Evolutionary conservation across 768 basidiomycete genomes (phyloP), one percentile per base, ranked within the genome.

Genomic region (Coprinopsis strossmayeri): DNA sequence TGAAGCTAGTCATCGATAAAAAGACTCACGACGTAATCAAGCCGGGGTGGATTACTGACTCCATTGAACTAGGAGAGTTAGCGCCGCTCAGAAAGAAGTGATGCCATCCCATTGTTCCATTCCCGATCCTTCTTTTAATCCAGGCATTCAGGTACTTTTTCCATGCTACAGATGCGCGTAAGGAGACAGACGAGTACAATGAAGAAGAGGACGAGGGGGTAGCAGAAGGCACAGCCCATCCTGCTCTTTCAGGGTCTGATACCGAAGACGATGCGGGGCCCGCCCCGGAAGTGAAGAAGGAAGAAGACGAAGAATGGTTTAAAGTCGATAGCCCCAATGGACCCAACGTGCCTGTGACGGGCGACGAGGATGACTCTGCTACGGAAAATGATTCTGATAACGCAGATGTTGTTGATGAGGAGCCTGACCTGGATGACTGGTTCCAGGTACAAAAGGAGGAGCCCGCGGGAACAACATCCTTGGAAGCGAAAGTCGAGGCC

Each of bases 21-120:
- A 83, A 74, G 2, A 69, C 71, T 0, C 69, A 81, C 48, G 84
- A 91, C 53, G 80, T 95, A 43, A 67, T 95, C 51, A 82, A 76
- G 48, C 90, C 94, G 0, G 67, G 76, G 24, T 98, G 93, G 92
- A 70, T 98, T 46, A 59, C 72, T 30, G 88, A 92, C 58, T 93
- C 84, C 20, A 72, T 94, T n/a, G 69, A 73, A 3, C 67, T 69
- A 24, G 76, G 73, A 10, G 68, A 76, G 49, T 68, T 71, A 17
- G 64, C 79, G 23, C 83, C 89, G 1, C 66, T 93, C 50, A 72
- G 63, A 32, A 82, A 84, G 64, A 84, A 79, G 91, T 92, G 57
- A 42, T 59, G 32, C 13, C 13, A 20, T 26, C 17, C 9, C 12
- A 3, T 40, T 32, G 27, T 27, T 32, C 10, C 15, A 45, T 11